Conservation (phyloP, 371 early-diverging fungal genomes). For the Enterospora canceri region DNA sequence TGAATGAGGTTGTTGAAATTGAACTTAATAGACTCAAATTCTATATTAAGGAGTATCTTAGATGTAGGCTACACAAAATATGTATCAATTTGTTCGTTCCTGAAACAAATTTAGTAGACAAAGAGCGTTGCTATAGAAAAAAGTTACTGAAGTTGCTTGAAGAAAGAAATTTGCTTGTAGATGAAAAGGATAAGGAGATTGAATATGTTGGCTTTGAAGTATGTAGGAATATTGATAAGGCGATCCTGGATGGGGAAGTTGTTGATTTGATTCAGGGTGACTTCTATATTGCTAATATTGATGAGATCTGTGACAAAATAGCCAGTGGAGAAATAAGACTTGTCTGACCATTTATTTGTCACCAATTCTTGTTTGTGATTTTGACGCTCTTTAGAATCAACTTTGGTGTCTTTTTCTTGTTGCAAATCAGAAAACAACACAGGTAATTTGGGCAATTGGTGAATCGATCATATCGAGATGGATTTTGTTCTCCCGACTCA, state of each 20-base stretch:
- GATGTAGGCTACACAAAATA: conserved; percentile 35
- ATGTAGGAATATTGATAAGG: conserved; percentile 13
- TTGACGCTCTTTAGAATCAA: too few relatives aligned
- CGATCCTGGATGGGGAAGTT: conserved; percentile 38
- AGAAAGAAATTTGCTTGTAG: conserved; percentile 13
- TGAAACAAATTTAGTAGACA: not conserved
- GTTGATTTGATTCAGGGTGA: conserved; percentile 39
- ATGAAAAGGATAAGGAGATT: not conserved
- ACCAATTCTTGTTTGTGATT: not conserved
- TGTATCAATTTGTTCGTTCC: conserved; percentile 24
- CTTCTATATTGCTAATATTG: conserved; percentile 41
- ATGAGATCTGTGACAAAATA: conserved; percentile 29
- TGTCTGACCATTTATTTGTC: conserved; percentile 12
- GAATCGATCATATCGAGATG: too few relatives aligned
- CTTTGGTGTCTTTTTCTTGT: too few relatives aligned
- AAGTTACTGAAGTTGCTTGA: conserved; percentile 7
- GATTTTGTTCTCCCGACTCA: too few relatives aligned
- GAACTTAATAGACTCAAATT: conserved; percentile 47
- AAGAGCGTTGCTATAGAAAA: conserved; percentile 22
- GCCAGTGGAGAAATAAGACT: conserved; percentile 15
- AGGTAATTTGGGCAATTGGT: too few relatives aligned
- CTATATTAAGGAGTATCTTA: conserved; percentile 40
- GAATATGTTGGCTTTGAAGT: conserved; percentile 45
- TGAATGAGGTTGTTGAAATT: conserved; percentile 33
- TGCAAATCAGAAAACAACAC: too few relatives aligned